Percentiles rank a stretch among this genome's conserved stretches.
Evolutionary conservation across 1,139 yeast genomes (phyloP).

Genomic region (Yamadazyma sp.): DNA sequence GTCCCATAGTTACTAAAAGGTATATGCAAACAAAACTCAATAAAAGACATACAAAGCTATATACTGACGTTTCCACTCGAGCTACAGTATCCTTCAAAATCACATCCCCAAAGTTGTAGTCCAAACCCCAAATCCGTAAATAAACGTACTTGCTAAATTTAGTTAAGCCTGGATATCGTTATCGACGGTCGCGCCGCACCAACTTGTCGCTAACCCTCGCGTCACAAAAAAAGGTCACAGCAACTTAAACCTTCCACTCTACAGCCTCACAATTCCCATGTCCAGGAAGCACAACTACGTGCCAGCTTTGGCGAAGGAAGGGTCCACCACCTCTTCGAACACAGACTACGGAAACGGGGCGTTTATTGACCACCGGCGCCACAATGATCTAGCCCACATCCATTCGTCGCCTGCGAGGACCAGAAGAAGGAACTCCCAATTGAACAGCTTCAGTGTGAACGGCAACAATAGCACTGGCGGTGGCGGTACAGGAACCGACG

Average conservation of each 20-base stretch:
- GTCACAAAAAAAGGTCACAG: background rate
- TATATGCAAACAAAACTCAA: too few species aligned
- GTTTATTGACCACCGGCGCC: conserved; percentile 35
- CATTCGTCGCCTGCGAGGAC: conserved; percentile 36
- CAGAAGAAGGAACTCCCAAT: conserved; percentile 25
- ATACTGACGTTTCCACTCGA: too few species aligned
- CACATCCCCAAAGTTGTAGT: too few species aligned
- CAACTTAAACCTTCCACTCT: background rate
- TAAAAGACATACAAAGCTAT: too few species aligned
- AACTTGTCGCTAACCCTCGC: background rate
- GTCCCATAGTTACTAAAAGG: too few species aligned
- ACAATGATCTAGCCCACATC: conserved; percentile 28
- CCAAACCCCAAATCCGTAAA: too few species aligned
- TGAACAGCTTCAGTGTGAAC: background rate
- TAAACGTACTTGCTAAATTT: too few species aligned
- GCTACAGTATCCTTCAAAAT: too few species aligned
- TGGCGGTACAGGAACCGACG: conserved; percentile 4
- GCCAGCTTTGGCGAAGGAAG: background rate
- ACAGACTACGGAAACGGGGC: conserved; percentile 20
- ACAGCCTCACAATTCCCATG: background rate
- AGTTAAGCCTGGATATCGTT: too few species aligned
- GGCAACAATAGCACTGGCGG: background rate
- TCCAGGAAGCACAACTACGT: background rate
- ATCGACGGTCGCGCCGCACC: background rate
- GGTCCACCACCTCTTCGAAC: conserved; percentile 7